Base-by-base conservation (phyloP, 2,329 filamentous ascomycete species). In the Penicillium olsonii region DNA sequence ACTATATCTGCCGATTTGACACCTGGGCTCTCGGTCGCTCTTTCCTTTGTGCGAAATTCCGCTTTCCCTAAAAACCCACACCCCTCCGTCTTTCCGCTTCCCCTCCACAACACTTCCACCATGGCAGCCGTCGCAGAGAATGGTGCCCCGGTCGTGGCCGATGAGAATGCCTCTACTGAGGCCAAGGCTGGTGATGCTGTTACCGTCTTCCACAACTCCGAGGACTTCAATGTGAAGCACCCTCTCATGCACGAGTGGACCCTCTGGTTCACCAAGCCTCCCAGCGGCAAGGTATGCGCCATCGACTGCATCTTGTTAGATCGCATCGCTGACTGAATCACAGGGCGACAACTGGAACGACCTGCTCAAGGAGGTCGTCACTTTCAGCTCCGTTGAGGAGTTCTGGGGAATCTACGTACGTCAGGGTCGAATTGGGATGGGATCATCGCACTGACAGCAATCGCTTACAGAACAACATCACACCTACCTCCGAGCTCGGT, bases 161-260 rank as follows among this genome's bases (percentile, higher is more conserved):
- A 86, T 57, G 81, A 81, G 61, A 82, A 82, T 67, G 75, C 78
- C 53, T 73, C 75, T 62, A 68, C 74, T 52, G 72, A 77, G 46
- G 78, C 79, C 44, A 48, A 63, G 26, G 63, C 62, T 55, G 73
- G 75, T 58, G 86, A 92, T 69, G 79, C 88, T 43, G 81, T 96
- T 65, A 99, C 94, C 39, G 92, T 99, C 63, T 99, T 99, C 79
- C 92, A 99, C 72, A 91, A 97, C 77, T 88, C 94, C 64, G 88
- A 96, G 61, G 96, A 99, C 81, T 99, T 99, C 84, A 99, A 95
- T 66, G 94, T 99, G 75, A 99, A 97, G 83, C 94, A 99, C 74
- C 92, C 92, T 60, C 83, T 99, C 54, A 92, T 95, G 83, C 88
- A 96, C 80, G 88, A 89, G 71, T 99, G 94, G 94, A 97, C 94